Evolutionary conservation across 2,329 filamentous ascomycete genomes (phyloP), one percentile per base, ranked within the genome.

Genomic region (Aspergillus floridensis): DNA sequence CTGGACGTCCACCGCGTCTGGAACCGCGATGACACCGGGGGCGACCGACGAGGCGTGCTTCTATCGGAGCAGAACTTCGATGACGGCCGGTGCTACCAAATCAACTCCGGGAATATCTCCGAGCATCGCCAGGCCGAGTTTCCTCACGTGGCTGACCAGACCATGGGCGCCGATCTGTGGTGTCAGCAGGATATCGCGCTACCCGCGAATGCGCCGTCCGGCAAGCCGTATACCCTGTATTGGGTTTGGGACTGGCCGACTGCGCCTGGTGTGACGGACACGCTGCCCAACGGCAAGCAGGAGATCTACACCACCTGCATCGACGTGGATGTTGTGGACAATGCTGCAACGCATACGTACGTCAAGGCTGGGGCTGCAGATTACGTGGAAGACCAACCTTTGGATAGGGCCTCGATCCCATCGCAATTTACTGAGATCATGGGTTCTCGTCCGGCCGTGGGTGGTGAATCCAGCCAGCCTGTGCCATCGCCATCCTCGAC

Each of bases 181-280:
- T 98, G 95, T 77, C 93, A 97, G 75, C 88, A 88, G 38, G 88
- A 95, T 70, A 79, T 97, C 51, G 82, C 87, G 69, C 79, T 99
- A 14, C 95, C 95, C 0, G 71, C 80, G 5, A 84, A 89, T 66
- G 79, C 86, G 50, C 75, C 82, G n/a, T 74, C 80, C 10, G 86
- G 86, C 49, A 84, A 87, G 31, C 82, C 83, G 29, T 91, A 93
- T 73, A 93, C 92, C 3, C 77, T 96, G 54, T 96, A 96, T 81
- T 98, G 93, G 93, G 88, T 97, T 49, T 98, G 95, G 95, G 89
- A 96, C 75, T 99, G 92, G 91, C 88, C 89, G 2, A 88, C 85
- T 14, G 80, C 65, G n/a, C 69, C 76, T 11, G 67, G 69, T 41
- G 71, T 62, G 19, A 71, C 77, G 60, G 66, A 73, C 16, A 68